These are phyloP conservation scores for Solanum tarapatanum DNA, from an alignment of 257 asterid species.

Conservation along the genomic window DNA sequence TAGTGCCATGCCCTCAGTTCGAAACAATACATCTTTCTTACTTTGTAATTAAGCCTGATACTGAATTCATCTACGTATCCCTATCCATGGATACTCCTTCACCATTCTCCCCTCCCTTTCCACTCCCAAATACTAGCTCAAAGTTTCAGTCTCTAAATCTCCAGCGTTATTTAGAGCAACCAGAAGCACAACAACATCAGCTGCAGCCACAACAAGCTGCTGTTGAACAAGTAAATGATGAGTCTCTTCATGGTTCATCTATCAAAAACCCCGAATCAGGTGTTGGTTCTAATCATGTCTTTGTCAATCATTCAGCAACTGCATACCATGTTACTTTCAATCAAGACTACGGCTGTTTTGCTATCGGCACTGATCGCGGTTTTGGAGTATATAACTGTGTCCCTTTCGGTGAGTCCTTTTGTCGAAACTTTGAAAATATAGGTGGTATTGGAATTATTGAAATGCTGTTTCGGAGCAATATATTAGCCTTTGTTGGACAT, in stretches of 20 bases:
- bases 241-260: not conserved
- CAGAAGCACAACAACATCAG: not conserved
- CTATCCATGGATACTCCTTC: not conserved
- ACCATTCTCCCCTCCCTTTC: not conserved
- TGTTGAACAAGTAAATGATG: not conserved
- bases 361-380: slow-evolving; percentile 65
- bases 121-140: not conserved
- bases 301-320: not conserved
- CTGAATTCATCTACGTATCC: not conserved
- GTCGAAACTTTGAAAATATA: slow-evolving; percentile 57
- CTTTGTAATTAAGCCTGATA: not conserved
- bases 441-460: slow-evolving; percentile 71
- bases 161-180: not conserved
- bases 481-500: slow-evolving; percentile 66
- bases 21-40: not conserved
- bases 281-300: not conserved
- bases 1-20: not conserved
- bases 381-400: slow-evolving; percentile 77
- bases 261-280: not conserved
- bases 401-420: slow-evolving; percentile 69
- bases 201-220: not conserved
- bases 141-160: not conserved
- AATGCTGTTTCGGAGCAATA: slow-evolving; percentile 82
- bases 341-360: slow-evolving; percentile 77
- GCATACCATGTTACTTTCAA: slow-evolving; percentile 42